Evolutionary conservation across 2,329 filamentous ascomycete genomes (phyloP), one percentile per base, ranked within the genome.

Genomic region (Pestalotiopsis sp.): DNA sequence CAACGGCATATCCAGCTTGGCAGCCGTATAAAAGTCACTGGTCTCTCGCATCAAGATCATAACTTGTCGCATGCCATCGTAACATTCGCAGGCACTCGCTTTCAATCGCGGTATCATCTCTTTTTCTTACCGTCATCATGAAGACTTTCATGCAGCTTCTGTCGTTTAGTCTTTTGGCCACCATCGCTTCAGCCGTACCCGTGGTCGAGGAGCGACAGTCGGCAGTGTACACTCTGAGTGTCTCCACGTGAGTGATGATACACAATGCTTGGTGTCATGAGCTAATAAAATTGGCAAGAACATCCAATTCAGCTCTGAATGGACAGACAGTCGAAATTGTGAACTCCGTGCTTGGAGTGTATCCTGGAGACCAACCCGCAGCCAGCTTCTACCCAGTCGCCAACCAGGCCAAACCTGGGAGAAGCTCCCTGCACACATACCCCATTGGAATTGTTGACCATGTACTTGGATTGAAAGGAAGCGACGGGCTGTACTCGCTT

Each of bases 391-490:
- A 79, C 73, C 67, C 76, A 7, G 69, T 57, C 20, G 27, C 77
- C 6, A 68, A 70, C 31, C 75, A 75, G 71, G 65, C 69, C 14
- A 72, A 76, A 62, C 71, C 72, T 39, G 74, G 75, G 61, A 73
- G 73, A 65, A 75, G 71, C 57, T 76, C 81, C 70, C 78, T 83
- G 60, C 81, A 80, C 76, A 78, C 75, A 9, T 81, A 76, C 67
- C 81, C 81, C 17, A 69, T 78, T 49, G 76, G 77, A 73, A 75
- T 77, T 58, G 74, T 79, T 55, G 78, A 80, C 74, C 77, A 79
- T 69, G 75, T 76, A 3, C 76, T 83, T 45, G 80, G 76, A 23
- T 76, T 83, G 38, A 70, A 79, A n/a, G 81, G 81, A 62, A 66
- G 68, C 5, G 71, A 76, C 49, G 76, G 75, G 57, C 72, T 81